Percentiles rank a stretch among this genome's conserved stretches.
These are phyloP conservation scores for Talaromyces stipitatus DNA, from an alignment of 495 filamentous ascomycete genomes.

Conservation along the genomic window DNA sequence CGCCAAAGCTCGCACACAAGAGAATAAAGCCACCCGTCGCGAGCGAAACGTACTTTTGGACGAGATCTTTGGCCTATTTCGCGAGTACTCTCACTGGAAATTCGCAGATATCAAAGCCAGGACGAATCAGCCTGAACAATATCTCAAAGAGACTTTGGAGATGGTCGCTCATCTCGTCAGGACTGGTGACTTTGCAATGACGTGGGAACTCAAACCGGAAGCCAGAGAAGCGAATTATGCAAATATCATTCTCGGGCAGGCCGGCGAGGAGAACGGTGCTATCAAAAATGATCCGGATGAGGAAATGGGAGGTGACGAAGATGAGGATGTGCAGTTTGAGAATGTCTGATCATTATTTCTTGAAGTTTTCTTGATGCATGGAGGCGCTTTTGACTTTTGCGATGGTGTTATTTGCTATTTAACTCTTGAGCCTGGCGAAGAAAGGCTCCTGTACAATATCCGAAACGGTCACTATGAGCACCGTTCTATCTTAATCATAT, in stretches of 20 bases:
- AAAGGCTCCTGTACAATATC: not conserved
- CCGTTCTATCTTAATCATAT: no score
- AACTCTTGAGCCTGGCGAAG: not conserved
- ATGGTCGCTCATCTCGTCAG: conserved; percentile 75
- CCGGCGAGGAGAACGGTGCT: conserved; percentile 41
- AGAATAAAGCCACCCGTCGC: conserved; percentile 81
- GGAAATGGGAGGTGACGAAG: conserved; percentile 44
- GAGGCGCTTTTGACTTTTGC: not conserved
- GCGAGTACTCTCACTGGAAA: conserved; percentile 78
- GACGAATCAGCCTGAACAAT: conserved; percentile 82
- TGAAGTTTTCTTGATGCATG: not conserved
- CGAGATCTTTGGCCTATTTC: conserved; percentile 71
- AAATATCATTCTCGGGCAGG: conserved; percentile 27
- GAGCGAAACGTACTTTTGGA: conserved; percentile 80
- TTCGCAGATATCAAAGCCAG: conserved; percentile 68
- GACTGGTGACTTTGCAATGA: conserved; percentile 71
- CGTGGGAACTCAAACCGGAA: conserved; percentile 74
- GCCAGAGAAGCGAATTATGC: conserved; percentile 51
- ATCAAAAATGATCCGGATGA: conserved; percentile 33
- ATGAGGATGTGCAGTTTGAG: conserved; percentile 72
- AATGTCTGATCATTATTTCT: conserved; percentile 37
- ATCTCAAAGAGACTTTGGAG: conserved; percentile 76
- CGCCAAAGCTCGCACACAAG: conserved; percentile 41
- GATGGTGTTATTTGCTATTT: not conserved
- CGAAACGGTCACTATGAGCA: not conserved